A percentile compares a stretch with the other conserved stretches of the same genome.
These are phyloP conservation scores for Cercospora janseana DNA, from an alignment of 2,329 filamentous ascomycete species.

Conservation along the genomic window DNA sequence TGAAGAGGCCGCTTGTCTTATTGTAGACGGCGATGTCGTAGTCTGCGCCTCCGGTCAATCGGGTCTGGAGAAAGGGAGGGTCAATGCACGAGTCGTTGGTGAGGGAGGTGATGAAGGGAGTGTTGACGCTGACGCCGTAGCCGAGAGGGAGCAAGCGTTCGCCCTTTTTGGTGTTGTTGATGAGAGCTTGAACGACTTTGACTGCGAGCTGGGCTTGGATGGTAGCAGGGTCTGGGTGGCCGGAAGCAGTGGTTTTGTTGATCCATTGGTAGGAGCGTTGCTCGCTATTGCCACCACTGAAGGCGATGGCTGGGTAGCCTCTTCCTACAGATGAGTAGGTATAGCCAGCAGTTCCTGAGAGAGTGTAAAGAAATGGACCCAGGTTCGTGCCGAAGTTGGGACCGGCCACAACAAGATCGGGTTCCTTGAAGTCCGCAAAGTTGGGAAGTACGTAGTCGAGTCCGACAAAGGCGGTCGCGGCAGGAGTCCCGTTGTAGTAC, in stretches of 20 bases:
- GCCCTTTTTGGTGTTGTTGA: constrained; percentile 38
- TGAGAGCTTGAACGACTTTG: constrained; percentile 48
- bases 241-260: constrained; percentile 40
- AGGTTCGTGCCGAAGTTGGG: constrained; percentile 58
- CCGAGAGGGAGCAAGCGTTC: constrained; percentile 47
- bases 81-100: constrained; percentile 42
- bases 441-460: constrained; percentile 49
- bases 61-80: constrained; percentile 49
- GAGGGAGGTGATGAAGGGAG: constrained; percentile 45
- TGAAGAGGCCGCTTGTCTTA: constrained; percentile 46
- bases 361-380: constrained; percentile 55
- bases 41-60: constrained; percentile 51
- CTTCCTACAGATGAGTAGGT: constrained; percentile 51
- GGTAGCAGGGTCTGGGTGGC: constrained; percentile 43
- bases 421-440: constrained; percentile 49
- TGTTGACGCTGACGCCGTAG: constrained; percentile 54
- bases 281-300: constrained; percentile 46
- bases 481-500: constrained; percentile 62
- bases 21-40: constrained; percentile 50
- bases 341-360: constrained; percentile 53
- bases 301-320: constrained; percentile 51
- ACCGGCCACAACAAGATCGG: constrained; percentile 56
- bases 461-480: constrained; percentile 56
- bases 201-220: constrained; percentile 46
- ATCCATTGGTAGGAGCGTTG: constrained; percentile 47